Base-by-base conservation (phyloP, 23 red algal species). In the Pyropia yezoensis region DNA sequence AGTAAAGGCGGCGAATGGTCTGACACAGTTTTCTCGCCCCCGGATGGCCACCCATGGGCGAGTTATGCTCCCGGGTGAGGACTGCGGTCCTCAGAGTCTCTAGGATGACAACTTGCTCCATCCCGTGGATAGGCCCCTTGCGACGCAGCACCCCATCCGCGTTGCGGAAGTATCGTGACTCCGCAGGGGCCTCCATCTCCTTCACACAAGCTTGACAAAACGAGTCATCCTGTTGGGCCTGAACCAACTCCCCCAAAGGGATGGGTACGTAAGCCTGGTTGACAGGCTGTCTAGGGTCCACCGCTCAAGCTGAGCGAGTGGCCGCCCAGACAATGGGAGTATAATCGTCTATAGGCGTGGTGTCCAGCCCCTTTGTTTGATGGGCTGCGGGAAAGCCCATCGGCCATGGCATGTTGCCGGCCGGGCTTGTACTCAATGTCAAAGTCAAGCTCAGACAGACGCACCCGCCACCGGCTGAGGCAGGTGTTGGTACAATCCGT, bases 401-500 rank as follows among this genome's bases (percentile, higher is more conserved):
- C 7, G 61, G 52, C n/a, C n/a, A n/a, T n/a, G n/a, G n/a, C n/a
- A n/a, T n/a, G n/a, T n/a, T n/a, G n/a, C n/a, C n/a, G n/a, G 3
- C 74, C 74, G 21, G 74, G 60, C 15, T 50, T 39, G 22, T 55
- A 55, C 0, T 32, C 59, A 12, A 78, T 17, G 16, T 66, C 74
- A 20, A 65, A 78, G 6, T 78, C 33, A 63, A 57, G 67, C 47
- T 78, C 61, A 54, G 58, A 49, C 2, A 78, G 34, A 21, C 74
- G 74, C 9, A 65, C 27, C 12, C 33, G 11, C 74, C 74, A 78
- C 29, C 61, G 14, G 3, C 61, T 50, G 15, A 78, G 12, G 9
- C 59, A 23, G 22, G 47, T 50, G 0, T 45, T 57, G 9, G 60
- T 39, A 65, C 67, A 51, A 26, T 60, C 61, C 27, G 67, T 45